Base-by-base conservation (phyloP, 176 grass and related monocot genomes). In the Thinopyrum elongatum region DNA sequence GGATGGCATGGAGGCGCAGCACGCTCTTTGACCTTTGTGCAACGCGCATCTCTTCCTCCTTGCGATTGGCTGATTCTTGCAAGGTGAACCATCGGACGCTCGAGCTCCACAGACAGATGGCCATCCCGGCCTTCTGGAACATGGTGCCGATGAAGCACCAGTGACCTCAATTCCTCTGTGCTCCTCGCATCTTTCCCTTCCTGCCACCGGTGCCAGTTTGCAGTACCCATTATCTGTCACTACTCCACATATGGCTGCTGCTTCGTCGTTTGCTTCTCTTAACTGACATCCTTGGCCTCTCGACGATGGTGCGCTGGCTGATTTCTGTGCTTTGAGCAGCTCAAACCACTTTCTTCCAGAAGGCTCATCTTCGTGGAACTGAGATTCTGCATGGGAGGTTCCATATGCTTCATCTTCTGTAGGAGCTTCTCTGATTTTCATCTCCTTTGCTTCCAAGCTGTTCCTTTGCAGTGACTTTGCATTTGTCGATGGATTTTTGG, bases 301-400 rank as follows among this genome's bases (percentile, higher is more conserved):
- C 2, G 4, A 60, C 35, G 76, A 16, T 0, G 41, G 33, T 5
- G 11, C 0, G 22, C 35, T 46, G 8, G n/a, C 28, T 0, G 47
- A 27, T 19, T 38, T 89, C 57, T 89, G 83, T 74, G 74, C 47
- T 73, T 91, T 87, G 22, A 87, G 13, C 22, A 87, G 27, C 35
- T 87, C 60, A 91, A 91, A 87, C 89, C 89, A 91, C 85, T 76
- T 87, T 80, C 81, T 87, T 35, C 89, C 89, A 66, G 11, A 66
- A 74, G 67, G 75, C 44, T 87, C 49, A 17, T 38, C 7, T 31
- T 60, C 34, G 27, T 35, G 44, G 21, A 58, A 84, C 75, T 47
- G 59, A 68, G 46, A 80, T 80, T 83, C 68, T 76, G 57, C 33
- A 62, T 87, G 28, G 33, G 5, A 80, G 31, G 69, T 57, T 67